Percentiles rank a stretch among this genome's conserved stretches.
Evolutionary conservation across 2,329 filamentous ascomycete species (phyloP).

Genomic region (Nemania diffusa): DNA sequence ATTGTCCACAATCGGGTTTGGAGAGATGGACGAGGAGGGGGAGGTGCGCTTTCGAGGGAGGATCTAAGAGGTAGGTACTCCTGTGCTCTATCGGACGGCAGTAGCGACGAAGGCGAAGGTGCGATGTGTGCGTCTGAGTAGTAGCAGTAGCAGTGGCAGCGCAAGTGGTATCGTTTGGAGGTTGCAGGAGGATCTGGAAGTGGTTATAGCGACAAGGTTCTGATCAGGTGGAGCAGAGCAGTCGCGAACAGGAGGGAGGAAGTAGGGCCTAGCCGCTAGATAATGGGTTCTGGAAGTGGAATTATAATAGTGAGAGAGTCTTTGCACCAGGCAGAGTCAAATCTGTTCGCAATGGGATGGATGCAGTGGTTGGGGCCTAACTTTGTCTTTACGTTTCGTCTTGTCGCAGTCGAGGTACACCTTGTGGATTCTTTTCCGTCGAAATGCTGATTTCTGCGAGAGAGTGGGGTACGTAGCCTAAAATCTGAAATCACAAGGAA

Average conservation of each 20-base stretch:
- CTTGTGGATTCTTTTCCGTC: not conserved
- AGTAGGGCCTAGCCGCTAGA: not conserved
- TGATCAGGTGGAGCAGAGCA: not conserved
- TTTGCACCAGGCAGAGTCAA: conserved; percentile 11
- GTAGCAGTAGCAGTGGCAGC: not conserved
- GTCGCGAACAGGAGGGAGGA: not conserved
- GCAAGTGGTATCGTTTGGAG: not conserved
- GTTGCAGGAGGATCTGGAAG: not conserved
- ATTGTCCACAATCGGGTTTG: conserved; percentile 7
- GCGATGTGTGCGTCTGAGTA: not conserved
- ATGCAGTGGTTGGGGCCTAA: not conserved
- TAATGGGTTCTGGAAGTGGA: not conserved
- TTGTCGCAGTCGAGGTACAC: not conserved
- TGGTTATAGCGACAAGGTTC: not conserved
- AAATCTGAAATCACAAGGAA: not conserved
- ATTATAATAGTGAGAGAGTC: not conserved
- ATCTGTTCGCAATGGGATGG: not conserved
- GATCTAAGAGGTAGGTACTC: not conserved
- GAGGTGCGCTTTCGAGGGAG: not conserved
- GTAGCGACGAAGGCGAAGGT: not conserved
- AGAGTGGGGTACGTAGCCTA: not conserved
- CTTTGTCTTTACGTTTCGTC: not conserved
- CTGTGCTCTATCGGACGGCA: not conserved
- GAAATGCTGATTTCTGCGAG: not conserved
- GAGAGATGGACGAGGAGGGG: conserved; percentile 7